These are phyloP conservation scores for Fusarium fujikuroi DNA, from an alignment of 2,329 filamentous ascomycete genomes.

Conservation along the genomic window DNA sequence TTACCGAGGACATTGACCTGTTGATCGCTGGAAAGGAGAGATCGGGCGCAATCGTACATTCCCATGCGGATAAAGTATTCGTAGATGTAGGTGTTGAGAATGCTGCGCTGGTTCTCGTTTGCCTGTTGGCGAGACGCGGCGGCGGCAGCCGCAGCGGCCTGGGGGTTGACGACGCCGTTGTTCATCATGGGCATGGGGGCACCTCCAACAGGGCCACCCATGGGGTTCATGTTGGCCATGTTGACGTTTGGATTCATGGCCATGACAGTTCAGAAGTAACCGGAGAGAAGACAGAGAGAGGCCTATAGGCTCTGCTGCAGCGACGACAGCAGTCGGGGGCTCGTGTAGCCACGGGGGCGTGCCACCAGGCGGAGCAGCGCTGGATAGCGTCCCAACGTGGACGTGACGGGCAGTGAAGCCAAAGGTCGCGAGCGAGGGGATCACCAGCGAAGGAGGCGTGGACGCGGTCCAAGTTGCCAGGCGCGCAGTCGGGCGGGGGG, in stretches of 20 bases:
- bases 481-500: conserved; percentile 36
- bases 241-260: conserved; percentile 69
- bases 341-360: conserved; percentile 49
- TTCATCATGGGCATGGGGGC: conserved; percentile 74
- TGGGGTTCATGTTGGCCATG: conserved; percentile 76
- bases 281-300: conserved; percentile 26
- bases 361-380: conserved; percentile 49
- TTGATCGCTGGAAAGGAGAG: conserved; percentile 74
- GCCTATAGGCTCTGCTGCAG: conserved; percentile 42
- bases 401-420: conserved; percentile 46
- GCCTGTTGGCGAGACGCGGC: conserved; percentile 52
- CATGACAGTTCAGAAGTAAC: conserved; percentile 40
- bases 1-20: conserved; percentile 71
- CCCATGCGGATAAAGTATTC: conserved; percentile 89
- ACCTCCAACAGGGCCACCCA: conserved; percentile 73
- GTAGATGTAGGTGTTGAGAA: conserved; percentile 89
- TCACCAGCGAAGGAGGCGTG: conserved; percentile 28
- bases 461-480: conserved; percentile 45
- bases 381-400: conserved; percentile 49
- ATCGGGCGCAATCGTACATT: conserved; percentile 85
- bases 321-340: conserved; percentile 40
- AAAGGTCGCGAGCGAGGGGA: conserved; percentile 37
- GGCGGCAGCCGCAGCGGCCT: conserved; percentile 47
- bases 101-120: conserved; percentile 61
- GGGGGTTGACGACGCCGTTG: conserved; percentile 59